Base-by-base conservation (phyloP, 768 basidiomycete species). In the Trichaptum fuscoviolaceum region DNA sequence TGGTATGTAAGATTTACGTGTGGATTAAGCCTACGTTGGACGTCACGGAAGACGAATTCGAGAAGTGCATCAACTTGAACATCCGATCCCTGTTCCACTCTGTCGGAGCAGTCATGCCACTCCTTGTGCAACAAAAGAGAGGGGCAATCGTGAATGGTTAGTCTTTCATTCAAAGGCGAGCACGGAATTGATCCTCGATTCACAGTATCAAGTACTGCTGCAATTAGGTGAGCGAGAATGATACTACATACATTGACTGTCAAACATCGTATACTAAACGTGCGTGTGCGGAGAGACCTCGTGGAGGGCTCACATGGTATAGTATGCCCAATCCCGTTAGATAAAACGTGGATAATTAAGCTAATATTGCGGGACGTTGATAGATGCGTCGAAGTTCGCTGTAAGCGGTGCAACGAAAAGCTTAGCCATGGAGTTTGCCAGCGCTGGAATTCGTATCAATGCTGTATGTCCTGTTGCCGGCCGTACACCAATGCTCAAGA, bases 391-490 rank as follows among this genome's bases (percentile, higher is more conserved):
- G 57, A 81, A 81, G 71, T 80, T 77, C 17, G 79, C 76, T 20
- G 78, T 79, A 67, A 68, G 76, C 34, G 71, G 77, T 12, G 77
- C 79, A 69, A 79, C 77, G 30, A 70, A 78, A 24, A 74, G 75
- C 1, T 69, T 82, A 61, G 78, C 80, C 1, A 64, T 73, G n/a
- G 80, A 82, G 67, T 71, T 80, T 27, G 75, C 76, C 10, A 75
- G 78, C 23, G 79, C 79, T 70, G 77, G 77, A 9, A 81, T 82
- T 70, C 70, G 80, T 63, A 79, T 79, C 57, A 74, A 76, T 69
- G 75, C 75, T 1, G 76, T 80, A 30, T 76, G 71, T 27, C 73
- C 61, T 18, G 64, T 57, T 2, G 60, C 64, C 23, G 64, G 57
- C 42, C 52, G 60, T 62, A 66, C 65, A 35, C 65, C 64, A 61